Evolutionary conservation across 371 early-diverging fungal species (phyloP).

Genomic region (Umbelopsis sp.): DNA sequence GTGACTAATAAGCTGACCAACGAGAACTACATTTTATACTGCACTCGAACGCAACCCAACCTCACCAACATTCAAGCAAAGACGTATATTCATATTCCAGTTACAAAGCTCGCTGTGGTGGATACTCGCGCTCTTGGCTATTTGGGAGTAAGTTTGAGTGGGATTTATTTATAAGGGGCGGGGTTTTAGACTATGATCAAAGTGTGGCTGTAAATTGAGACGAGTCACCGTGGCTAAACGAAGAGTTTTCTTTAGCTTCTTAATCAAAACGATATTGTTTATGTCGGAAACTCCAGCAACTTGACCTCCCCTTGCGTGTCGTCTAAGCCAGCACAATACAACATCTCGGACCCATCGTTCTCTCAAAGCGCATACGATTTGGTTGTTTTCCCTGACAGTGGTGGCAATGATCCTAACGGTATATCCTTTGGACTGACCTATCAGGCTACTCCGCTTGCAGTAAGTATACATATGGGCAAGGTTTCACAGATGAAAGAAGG

Average conservation of each 20-base stretch:
- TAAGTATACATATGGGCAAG: conserved; percentile 22
- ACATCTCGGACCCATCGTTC: conserved; percentile 19
- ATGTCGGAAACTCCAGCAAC: conserved; percentile 25
- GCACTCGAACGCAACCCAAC: conserved; percentile 28
- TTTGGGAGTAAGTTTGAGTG: conserved; percentile 31
- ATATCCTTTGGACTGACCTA: conserved; percentile 31
- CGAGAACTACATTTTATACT: conserved; percentile 37
- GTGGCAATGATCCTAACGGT: conserved; percentile 34
- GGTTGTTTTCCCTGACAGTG: conserved; percentile 27
- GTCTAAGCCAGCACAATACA: conserved; percentile 19
- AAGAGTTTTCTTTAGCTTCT: conserved; percentile 26
- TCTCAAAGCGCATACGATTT: conserved; percentile 26
- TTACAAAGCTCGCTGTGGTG: conserved; percentile 31
- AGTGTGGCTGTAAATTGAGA: too few relatives aligned
- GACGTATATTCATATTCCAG: conserved; percentile 35
- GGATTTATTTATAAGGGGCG: background rate
- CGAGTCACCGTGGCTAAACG: too few relatives aligned
- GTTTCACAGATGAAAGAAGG: background rate
- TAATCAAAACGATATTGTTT: conserved; percentile 29
- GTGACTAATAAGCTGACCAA: conserved; percentile 30
- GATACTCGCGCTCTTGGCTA: conserved; percentile 36
- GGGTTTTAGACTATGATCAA: background rate
- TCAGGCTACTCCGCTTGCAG: conserved; percentile 26
- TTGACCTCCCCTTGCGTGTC: conserved; percentile 26
- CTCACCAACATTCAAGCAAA: conserved; percentile 30